A percentile compares a stretch with the other conserved stretches of the same genome.
These are phyloP conservation scores for Durusdinium trenchii DNA, from an alignment of 73 alveolate genomes.

Conservation along the genomic window DNA sequence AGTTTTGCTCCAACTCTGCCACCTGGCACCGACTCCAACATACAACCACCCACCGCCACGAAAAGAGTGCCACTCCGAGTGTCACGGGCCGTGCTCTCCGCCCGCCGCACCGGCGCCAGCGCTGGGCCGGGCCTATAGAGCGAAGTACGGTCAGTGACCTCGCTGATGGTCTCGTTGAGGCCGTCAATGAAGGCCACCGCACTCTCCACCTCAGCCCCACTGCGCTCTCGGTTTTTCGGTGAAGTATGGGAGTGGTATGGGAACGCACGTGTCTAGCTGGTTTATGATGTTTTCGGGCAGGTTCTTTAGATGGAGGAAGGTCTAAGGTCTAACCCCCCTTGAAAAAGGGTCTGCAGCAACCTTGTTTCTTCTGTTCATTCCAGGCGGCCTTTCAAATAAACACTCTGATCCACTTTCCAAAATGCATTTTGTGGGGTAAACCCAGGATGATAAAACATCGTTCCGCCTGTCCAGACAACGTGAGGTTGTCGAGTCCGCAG, in stretches of 20 bases:
- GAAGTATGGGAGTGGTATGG: background rate
- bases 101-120: background rate
- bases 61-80: background rate
- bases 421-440: no score
- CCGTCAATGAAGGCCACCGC: conserved; percentile 93
- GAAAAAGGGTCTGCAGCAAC: no score
- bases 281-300: background rate
- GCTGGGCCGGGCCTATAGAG: conserved; percentile 26
- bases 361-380: no score
- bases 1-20: background rate
- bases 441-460: background rate
- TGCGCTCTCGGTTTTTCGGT: background rate
- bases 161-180: conserved; percentile 44
- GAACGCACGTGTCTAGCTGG: background rate
- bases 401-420: no score
- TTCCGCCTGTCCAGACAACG: background rate
- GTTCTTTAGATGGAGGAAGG: background rate
- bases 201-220: conserved; percentile 66
- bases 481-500: background rate
- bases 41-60: background rate
- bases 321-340: no score
- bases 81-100: background rate
- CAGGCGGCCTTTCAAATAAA: no score
- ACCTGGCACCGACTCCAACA: background rate
- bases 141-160: conserved; percentile 83